Evolutionary conservation across 768 basidiomycete species (phyloP).

Genomic region (Collybia sp.): DNA sequence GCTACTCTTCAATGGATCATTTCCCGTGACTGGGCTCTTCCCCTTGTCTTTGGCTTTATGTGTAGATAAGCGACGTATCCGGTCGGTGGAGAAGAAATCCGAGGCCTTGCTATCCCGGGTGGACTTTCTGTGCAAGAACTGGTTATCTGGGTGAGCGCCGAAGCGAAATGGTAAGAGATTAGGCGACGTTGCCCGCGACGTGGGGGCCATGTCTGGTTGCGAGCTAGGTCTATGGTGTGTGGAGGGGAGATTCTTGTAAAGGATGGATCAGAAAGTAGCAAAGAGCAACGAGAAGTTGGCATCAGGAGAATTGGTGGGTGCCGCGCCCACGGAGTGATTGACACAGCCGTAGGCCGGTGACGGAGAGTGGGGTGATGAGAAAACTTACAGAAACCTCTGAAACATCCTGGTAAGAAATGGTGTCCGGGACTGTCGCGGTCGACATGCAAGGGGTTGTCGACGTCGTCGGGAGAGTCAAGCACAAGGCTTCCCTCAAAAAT

Average conservation of each 20-base stretch:
- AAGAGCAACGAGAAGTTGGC: constrained; percentile 10
- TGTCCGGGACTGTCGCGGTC: background rate
- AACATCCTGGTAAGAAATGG: too few species aligned
- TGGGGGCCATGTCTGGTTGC: constrained; percentile 13
- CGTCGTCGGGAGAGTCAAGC: background rate
- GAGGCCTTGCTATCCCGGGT: constrained; percentile 4
- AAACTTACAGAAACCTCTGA: too few species aligned
- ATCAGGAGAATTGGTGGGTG: constrained; percentile 10
- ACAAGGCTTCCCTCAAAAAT: background rate
- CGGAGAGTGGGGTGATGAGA: too few species aligned
- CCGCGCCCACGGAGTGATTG: background rate
- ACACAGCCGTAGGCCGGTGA: background rate
- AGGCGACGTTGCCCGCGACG: constrained; percentile 19
- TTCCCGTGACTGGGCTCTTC: constrained; percentile 21
- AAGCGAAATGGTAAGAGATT: constrained; percentile 19
- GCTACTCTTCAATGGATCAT: constrained; percentile 10
- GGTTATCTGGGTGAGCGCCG: constrained; percentile 12
- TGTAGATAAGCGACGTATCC: constrained; percentile 17
- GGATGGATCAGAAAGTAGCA: constrained; percentile 7
- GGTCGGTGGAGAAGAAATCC: constrained; percentile 9
- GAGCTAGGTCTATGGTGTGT: constrained; percentile 12
- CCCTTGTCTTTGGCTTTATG: constrained; percentile 23
- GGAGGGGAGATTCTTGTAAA: constrained; percentile 9
- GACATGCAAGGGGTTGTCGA: background rate
- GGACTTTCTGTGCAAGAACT: constrained; percentile 10